Evolutionary conservation across 352 stramenopile genomes (phyloP).

Genomic region (Phytophthora citrophthora): DNA sequence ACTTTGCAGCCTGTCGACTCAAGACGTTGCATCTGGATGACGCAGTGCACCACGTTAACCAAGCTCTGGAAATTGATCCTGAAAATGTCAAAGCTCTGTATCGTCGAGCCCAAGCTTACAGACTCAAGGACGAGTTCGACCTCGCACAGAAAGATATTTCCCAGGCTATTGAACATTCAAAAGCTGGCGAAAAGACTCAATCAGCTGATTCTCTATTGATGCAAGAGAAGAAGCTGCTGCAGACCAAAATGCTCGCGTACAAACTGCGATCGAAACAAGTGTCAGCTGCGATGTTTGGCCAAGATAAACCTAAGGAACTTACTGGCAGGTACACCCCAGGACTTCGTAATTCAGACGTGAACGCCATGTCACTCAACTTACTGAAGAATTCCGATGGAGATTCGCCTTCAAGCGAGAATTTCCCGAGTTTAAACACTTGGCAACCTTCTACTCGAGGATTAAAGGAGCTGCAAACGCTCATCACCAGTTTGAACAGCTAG

Average conservation of each 20-base stretch:
- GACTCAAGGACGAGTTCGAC: slow-evolving; percentile 77
- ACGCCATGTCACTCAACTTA: slow-evolving; percentile 39
- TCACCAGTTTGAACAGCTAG: slow-evolving; percentile 28
- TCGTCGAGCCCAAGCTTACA: slow-evolving; percentile 65
- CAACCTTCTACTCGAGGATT: slow-evolving; percentile 50
- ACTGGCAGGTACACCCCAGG: slow-evolving; percentile 3
- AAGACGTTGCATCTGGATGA: slow-evolving; percentile 81
- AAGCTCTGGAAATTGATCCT: slow-evolving; percentile 64
- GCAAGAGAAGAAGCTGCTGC: slow-evolving; percentile 66
- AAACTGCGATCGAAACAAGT: slow-evolving; percentile 69
- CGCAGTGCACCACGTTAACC: slow-evolving; percentile 63
- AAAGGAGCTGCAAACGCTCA: slow-evolving; percentile 43
- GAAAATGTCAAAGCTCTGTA: slow-evolving; percentile 74
- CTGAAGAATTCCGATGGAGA: slow-evolving; percentile 16
- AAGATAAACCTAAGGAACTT: slow-evolving; percentile 13
- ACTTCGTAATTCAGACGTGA: slow-evolving; percentile 23
- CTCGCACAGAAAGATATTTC: slow-evolving; percentile 56
- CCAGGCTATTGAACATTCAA: slow-evolving; percentile 39
- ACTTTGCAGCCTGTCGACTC: slow-evolving; percentile 76
- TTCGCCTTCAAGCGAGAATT: slow-evolving; percentile 22
- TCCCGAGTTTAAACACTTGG: slow-evolving; percentile 46
- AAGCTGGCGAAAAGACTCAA: background rate
- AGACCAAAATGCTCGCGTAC: slow-evolving; percentile 78
- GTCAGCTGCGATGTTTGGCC: slow-evolving; percentile 80
- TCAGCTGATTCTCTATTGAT: slow-evolving; percentile 43